Evolutionary conservation across 495 filamentous ascomycete species (phyloP).

Genomic region (Tirmania nivea): DNA sequence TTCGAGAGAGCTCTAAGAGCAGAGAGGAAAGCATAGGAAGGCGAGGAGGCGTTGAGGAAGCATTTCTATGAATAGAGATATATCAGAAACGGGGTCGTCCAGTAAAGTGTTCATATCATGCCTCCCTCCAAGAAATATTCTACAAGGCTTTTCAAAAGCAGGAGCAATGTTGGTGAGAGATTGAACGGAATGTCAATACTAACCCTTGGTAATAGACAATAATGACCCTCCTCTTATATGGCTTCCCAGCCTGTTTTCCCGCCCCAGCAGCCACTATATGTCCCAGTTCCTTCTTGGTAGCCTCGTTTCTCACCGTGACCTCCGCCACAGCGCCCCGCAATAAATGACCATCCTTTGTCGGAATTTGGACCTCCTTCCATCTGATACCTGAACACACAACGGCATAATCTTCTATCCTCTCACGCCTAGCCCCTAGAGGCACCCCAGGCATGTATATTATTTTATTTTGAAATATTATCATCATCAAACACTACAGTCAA

Average conservation of each 20-base stretch:
- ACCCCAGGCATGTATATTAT: conserved; percentile 59
- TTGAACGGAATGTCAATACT: not conserved
- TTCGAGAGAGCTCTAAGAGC: conserved; percentile 21
- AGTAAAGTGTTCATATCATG: not conserved
- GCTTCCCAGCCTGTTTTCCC: not conserved
- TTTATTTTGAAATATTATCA: conserved; percentile 61
- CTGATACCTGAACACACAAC: conserved; percentile 32
- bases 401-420: conserved; percentile 40
- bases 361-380: conserved; percentile 31
- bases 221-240: conserved; percentile 4
- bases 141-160: not conserved
- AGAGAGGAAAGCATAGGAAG: conserved; percentile 43
- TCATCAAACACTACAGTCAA: conserved; percentile 41
- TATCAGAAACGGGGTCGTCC: not conserved
- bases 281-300: conserved; percentile 5
- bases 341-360: not conserved
- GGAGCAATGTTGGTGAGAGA: conserved; percentile 1
- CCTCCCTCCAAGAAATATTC: not conserved
- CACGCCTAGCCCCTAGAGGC: conserved; percentile 23
- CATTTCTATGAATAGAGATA: conserved; percentile 26
- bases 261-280: not conserved
- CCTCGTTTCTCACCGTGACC: conserved; percentile 34
- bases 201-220: conserved; percentile 18
- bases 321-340: conserved; percentile 22
- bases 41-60: conserved; percentile 44